Base-by-base conservation (phyloP, 176 grass and related monocot genomes). In the Lolium multiflorum region DNA sequence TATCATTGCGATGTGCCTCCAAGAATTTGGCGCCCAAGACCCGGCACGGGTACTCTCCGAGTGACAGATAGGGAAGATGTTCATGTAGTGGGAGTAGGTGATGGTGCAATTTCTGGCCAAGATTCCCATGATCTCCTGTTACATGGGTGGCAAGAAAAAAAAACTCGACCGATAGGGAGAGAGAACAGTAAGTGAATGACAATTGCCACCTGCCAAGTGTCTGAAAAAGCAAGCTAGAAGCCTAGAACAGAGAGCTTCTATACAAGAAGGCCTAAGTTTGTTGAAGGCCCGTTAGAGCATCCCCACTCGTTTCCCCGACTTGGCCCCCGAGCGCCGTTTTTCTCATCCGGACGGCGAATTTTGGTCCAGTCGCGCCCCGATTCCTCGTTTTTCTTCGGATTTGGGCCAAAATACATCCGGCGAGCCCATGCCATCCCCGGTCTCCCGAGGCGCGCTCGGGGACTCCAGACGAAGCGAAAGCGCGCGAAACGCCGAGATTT, bases 11-110 rank as follows among this genome's bases (percentile, higher is more conserved):
- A 64, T 9, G 65, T 28, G 35, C 25, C 10, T 16, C 9, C 6
- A 20, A 1, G 7, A n/a, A 24, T 51, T 2, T 20, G 18, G 18
- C 21, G 1, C 54, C 65, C 51, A 98, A 18, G 14, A 95, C 87
- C 0, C 85, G 84, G 62, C 71, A 82, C 4, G 82, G 84, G 85
- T 95, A 95, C 76, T 95, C 89, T 4, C 95, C 91, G 0, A 98
- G 87, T 5, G 93, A 91, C 95, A 98, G 35, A 98, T 87, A 9
- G 95, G 93, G 83, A 98, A 98, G 80, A 89, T 92, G 80, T 95
- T 87, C 63, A 85, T 70, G n/a, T 90, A 98, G 26, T 90, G 62
- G 39, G 92, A 90, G 84, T 97, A 95, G 38, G 82, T 93, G 44
- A 95, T 88, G 85, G 88, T 91, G 92, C 92, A 91, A 47, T 95